Evolutionary conservation across 495 filamentous ascomycete genomes (phyloP).

Genomic region (Hypomontagnella monticulosa): DNA sequence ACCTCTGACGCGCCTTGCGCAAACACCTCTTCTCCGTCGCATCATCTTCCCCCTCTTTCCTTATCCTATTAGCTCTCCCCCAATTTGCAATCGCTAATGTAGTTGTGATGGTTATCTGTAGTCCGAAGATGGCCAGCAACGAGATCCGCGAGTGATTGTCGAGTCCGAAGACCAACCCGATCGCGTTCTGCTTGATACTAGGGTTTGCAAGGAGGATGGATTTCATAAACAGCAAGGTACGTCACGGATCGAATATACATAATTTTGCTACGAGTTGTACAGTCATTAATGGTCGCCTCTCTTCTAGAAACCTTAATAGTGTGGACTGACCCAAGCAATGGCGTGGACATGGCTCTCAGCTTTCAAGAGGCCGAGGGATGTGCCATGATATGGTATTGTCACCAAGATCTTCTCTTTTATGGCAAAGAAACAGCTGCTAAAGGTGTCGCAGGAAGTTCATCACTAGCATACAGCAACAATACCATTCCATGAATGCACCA

Average conservation of each 20-base stretch:
- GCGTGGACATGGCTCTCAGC: constrained; percentile 95
- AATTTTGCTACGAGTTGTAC: not conserved
- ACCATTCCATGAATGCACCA: constrained; percentile 41
- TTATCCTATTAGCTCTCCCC: not conserved
- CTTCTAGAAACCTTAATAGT: constrained; percentile 90
- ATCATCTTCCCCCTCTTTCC: constrained; percentile 7
- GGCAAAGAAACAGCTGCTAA: constrained; percentile 25
- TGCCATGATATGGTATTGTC: constrained; percentile 81
- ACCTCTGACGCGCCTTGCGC: constrained; percentile 25
- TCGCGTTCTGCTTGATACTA: constrained; percentile 85
- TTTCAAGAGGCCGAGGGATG: constrained; percentile 98
- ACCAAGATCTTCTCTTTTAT: not conserved
- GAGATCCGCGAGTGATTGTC: constrained; percentile 88
- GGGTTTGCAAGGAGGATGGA: constrained; percentile 91
- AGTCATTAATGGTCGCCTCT: constrained; percentile 42
- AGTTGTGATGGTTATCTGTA: constrained; percentile 23
- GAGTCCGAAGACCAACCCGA: constrained; percentile 91
- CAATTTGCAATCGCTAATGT: constrained; percentile 29
- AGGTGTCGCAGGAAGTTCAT: constrained; percentile 83
- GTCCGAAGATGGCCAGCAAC: constrained; percentile 56
- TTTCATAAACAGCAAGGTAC: constrained; percentile 99
- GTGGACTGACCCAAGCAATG: constrained; percentile 86
- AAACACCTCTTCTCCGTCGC: constrained; percentile 7
- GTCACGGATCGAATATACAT: constrained; percentile 27
- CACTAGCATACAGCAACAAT: constrained; percentile 76